A percentile compares a stretch with the other conserved stretches of the same genome.
phyloP scores from a whole-genome alignment of 2,329 filamentous ascomycete species.

The Xylogone sp. region DNA sequence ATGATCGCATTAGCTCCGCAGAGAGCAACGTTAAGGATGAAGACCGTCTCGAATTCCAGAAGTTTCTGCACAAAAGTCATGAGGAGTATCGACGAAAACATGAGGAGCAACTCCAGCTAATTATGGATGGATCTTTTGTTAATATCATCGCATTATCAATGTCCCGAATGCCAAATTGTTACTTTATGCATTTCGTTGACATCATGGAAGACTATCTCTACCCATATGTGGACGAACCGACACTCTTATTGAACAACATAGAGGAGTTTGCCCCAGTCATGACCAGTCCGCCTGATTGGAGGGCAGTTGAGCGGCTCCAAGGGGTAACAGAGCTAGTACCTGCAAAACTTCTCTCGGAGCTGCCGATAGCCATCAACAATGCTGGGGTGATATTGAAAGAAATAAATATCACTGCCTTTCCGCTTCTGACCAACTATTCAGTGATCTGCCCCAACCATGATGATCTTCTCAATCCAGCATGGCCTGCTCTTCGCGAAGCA shows the following conservation, averaged over 20 bases:
- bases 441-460: background rate
- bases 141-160: slow-evolving; percentile 2
- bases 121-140: slow-evolving; percentile 2
- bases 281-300: background rate
- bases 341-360: slow-evolving; percentile 1
- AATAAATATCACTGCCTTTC: background rate
- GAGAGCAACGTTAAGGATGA: background rate
- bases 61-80: background rate
- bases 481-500: background rate
- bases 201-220: background rate
- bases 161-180: background rate
- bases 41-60: background rate
- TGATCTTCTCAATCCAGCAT: background rate
- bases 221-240: background rate
- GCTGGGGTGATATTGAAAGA: background rate
- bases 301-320: background rate
- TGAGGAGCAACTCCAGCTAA: slow-evolving; percentile 3
- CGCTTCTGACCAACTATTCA: background rate
- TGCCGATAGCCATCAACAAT: slow-evolving; percentile 1
- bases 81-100: background rate
- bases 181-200: slow-evolving; percentile 1
- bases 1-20: background rate
- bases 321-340: background rate
- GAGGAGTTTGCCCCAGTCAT: slow-evolving; percentile 1
- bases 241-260: background rate